Evolutionary conservation across 257 asterid species (phyloP).

Genomic region (Solanum virginianum): DNA sequence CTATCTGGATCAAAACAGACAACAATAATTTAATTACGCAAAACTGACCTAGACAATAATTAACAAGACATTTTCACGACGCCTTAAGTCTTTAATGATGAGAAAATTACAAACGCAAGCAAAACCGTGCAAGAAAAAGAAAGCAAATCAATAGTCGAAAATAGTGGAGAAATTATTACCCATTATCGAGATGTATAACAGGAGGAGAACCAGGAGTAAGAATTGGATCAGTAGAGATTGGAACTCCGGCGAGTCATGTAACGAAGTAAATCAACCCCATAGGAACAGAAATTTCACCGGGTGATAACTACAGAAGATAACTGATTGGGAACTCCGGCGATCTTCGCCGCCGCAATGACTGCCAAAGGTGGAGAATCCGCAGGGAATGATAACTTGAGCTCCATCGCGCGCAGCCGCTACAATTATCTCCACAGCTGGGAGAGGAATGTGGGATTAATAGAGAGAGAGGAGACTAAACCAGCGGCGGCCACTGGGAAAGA

Average conservation of each 20-base stretch:
- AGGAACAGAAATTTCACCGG: background rate
- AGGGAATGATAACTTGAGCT: slow-evolving; percentile 26
- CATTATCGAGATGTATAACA: slow-evolving; percentile 26
- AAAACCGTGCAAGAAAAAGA: background rate
- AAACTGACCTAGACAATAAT: background rate
- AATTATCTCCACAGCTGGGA: background rate
- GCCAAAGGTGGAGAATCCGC: slow-evolving; percentile 65
- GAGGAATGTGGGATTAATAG: background rate
- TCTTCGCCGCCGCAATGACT: slow-evolving; percentile 65
- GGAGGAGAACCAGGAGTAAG: slow-evolving; percentile 52
- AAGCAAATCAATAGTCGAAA: background rate
- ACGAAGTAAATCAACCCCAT: background rate
- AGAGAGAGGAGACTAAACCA: background rate
- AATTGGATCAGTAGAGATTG: slow-evolving; percentile 26
- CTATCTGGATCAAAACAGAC: background rate
- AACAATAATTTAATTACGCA: background rate
- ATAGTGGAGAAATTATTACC: slow-evolving; percentile 21
- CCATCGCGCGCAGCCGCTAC: slow-evolving; percentile 19
- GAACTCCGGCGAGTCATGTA: background rate
- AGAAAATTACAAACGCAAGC: background rate
- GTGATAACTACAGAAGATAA: background rate
- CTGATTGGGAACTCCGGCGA: slow-evolving; percentile 22
- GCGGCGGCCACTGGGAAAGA: background rate
- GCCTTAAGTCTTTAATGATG: background rate
- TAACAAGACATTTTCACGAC: background rate